phyloP scores from a whole-genome alignment of 306 rosid genomes.

The Medicago arabica region DNA sequence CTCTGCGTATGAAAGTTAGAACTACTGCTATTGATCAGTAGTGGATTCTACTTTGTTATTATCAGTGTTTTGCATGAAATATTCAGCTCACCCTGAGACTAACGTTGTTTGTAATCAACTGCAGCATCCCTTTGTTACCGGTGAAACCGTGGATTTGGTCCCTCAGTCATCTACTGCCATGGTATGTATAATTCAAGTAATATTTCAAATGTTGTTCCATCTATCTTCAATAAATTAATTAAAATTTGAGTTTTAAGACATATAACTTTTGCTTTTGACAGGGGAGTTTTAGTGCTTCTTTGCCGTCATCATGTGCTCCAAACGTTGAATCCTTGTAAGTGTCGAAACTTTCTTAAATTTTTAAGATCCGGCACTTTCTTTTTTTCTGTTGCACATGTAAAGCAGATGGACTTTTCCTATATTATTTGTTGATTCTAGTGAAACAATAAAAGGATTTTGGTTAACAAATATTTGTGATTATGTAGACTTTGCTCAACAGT shows the following conservation, averaged over 20 bases:
- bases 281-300: constrained; percentile 60
- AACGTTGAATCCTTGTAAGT: constrained; percentile 60
- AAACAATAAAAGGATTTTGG: constrained; percentile 50
- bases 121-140: constrained; percentile 96
- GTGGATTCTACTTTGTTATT: constrained; percentile 26
- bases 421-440: constrained; percentile 45
- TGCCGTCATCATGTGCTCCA: constrained; percentile 48
- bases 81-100: constrained; percentile 37
- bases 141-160: constrained; percentile 55
- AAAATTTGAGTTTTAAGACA: constrained; percentile 30
- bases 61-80: constrained; percentile 30
- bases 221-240: constrained; percentile 23
- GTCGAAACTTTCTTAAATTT: constrained; percentile 23
- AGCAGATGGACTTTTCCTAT: background rate
- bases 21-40: constrained; percentile 24
- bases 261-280: constrained; percentile 46
- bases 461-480: constrained; percentile 59
- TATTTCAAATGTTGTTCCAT: constrained; percentile 27
- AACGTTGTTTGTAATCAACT: constrained; percentile 46
- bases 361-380: constrained; percentile 38
- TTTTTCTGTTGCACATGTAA: constrained; percentile 18
- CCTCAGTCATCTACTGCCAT: constrained; percentile 46
- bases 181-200: constrained; percentile 61
- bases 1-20: constrained; percentile 19
- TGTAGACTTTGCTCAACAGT: constrained; percentile 63